Percentiles rank a stretch among this genome's conserved stretches.
These are phyloP conservation scores for Arthrinium phaeospermum DNA, from an alignment of 2,329 filamentous ascomycete species.

Conservation along the genomic window DNA sequence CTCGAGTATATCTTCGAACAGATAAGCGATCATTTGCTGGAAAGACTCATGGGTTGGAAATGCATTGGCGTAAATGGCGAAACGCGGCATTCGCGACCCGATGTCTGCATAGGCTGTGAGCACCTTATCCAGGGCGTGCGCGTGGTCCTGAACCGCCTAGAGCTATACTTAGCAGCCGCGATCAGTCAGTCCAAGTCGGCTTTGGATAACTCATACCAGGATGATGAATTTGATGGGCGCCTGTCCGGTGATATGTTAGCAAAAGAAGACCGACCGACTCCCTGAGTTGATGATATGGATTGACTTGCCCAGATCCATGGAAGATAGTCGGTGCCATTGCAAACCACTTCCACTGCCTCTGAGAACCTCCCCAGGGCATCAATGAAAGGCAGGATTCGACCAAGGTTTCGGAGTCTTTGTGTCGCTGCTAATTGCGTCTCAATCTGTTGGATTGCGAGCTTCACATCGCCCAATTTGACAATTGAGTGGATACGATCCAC, in stretches of 20 bases:
- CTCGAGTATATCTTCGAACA: neutral
- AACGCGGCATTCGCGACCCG: neutral
- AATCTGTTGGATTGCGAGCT: neutral
- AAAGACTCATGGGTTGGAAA: neutral
- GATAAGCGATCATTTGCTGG: neutral
- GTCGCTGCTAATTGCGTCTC: neutral
- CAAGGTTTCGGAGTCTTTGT: neutral
- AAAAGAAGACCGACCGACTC: too few relatives aligned
- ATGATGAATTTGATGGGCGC: neutral
- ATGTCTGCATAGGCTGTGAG: neutral
- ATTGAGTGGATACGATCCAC: neutral
- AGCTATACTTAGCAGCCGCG: neutral
- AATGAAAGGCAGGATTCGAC: neutral
- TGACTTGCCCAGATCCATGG: neutral
- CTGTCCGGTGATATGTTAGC: neutral
- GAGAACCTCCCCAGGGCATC: neutral
- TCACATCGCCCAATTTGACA: neutral
- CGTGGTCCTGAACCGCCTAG: neutral
- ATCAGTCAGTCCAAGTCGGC: too few relatives aligned
- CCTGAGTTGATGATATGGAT: neutral
- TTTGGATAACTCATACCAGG: neutral
- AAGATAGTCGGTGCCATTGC: neutral
- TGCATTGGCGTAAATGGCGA: neutral
- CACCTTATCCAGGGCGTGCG: neutral
- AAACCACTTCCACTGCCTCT: neutral